Percentiles rank a stretch among this genome's conserved stretches.
Evolutionary conservation across 345 rosid species (phyloP).

Genomic region (Camelina hispida): DNA sequence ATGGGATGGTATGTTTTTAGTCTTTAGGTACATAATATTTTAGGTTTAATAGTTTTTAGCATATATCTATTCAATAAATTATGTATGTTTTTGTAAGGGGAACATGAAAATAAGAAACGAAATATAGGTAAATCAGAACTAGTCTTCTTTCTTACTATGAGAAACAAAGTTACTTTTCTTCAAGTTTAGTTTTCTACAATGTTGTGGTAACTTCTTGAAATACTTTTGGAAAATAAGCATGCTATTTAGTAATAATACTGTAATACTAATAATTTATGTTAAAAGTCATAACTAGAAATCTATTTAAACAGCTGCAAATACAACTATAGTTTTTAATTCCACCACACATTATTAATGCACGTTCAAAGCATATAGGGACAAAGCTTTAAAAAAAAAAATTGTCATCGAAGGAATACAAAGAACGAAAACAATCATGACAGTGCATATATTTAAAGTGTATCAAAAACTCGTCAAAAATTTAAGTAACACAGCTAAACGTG

Average conservation of each 20-base stretch:
- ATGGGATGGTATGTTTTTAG: background rate
- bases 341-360: slow-evolving; percentile 42
- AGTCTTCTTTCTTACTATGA: too few relatives aligned
- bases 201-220: background rate
- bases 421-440: slow-evolving; percentile 28
- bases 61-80: background rate
- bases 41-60: background rate
- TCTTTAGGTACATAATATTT: background rate
- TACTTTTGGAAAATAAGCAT: background rate
- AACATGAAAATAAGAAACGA: too few relatives aligned
- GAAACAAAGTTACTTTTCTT: background rate
- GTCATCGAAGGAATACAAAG: slow-evolving; percentile 45
- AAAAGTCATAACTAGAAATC: background rate
- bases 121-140: too few relatives aligned
- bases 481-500: slow-evolving; percentile 27
- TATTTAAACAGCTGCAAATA: background rate
- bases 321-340: slow-evolving; percentile 13
- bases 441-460: slow-evolving; percentile 3
- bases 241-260: background rate
- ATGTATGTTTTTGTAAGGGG: too few relatives aligned
- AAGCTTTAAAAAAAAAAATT: background rate
- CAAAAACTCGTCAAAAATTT: slow-evolving; percentile 18
- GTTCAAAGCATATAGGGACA: slow-evolving; percentile 48
- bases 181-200: background rate
- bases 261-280: background rate